These are phyloP conservation scores for Exophiala calicioides DNA, from an alignment of 2,329 filamentous ascomycete genomes.

Conservation along the genomic window DNA sequence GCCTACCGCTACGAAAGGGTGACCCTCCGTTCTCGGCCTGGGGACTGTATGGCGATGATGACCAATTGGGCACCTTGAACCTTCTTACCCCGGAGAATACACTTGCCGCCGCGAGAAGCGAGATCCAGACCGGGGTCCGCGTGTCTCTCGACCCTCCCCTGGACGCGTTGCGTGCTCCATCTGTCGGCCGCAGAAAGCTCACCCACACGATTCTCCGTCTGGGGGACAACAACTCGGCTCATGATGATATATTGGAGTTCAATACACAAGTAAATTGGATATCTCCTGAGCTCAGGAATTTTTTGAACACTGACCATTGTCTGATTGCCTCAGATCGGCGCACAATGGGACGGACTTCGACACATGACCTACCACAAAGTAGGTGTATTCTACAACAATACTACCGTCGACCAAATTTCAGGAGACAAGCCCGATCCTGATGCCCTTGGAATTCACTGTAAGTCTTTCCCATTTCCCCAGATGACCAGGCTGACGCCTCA, in stretches of 20 bases:
- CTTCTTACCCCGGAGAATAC: slow-evolving; percentile 51
- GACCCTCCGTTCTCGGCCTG: slow-evolving; percentile 47
- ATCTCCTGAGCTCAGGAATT: neutral
- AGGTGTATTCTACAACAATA: slow-evolving; percentile 25
- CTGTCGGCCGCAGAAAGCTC: slow-evolving; percentile 1
- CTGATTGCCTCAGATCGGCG: slow-evolving; percentile 1
- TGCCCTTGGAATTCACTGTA: slow-evolving; percentile 32
- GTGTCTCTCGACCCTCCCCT: slow-evolving; percentile 35
- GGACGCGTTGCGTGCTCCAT: slow-evolving; percentile 21
- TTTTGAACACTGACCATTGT: neutral
- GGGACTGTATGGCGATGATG: slow-evolving; percentile 54
- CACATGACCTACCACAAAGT: slow-evolving; percentile 24
- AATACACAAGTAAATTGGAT: slow-evolving; percentile 22
- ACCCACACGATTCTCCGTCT: slow-evolving; percentile 2
- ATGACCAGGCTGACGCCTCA: neutral
- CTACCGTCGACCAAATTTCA: slow-evolving; percentile 20
- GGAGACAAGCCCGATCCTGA: slow-evolving; percentile 12
- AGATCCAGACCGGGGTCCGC: slow-evolving; percentile 42
- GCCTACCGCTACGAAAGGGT: slow-evolving; percentile 53
- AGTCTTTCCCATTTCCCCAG: neutral
- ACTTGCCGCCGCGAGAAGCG: slow-evolving; percentile 40
- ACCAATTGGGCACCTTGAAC: slow-evolving; percentile 57
- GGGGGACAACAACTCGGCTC: slow-evolving; percentile 4
- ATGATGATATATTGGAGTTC: slow-evolving; percentile 26
- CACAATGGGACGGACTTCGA: slow-evolving; percentile 29